Evolutionary conservation across 768 basidiomycete genomes (phyloP), one percentile per base, ranked within the genome.

Genomic region (Austroboletus eburneus): DNA sequence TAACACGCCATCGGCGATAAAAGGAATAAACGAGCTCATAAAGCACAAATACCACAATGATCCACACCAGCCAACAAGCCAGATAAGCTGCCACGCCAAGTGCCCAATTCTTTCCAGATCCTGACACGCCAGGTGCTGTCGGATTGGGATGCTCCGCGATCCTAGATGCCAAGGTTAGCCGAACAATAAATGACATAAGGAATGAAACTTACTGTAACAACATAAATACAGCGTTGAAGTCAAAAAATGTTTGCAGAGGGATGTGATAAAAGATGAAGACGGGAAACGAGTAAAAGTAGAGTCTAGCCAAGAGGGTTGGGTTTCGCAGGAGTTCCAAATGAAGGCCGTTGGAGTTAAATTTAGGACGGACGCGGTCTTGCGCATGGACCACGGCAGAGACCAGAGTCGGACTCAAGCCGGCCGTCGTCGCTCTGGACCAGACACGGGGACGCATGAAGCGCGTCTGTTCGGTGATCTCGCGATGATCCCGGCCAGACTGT

Each of bases 171-270:
- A 24, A 10, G 25, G 33, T 45, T 62, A n/a, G 62, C 52, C 33
- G 48, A 9, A 42, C 55, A 29, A 16, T 36, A 47, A 14, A 29
- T 20, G 32, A 20, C 27, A 35, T 29, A 37, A 42, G 30, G 46
- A 44, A 37, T 32, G 33, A 46, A 13, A 83, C 91, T 71, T 60
- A 92, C 90, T 91, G 81, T 34, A 91, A 62, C 56, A 93, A 64
- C 55, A 91, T 81, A 69, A 82, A 94, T 54, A 85, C 81, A 56
- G 84, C 81, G 64, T 93, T 92, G 65, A 92, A 91, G 61, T 95
- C 92, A 63, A 94, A 83, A 61, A 86, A 93, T 1, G 85, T 81
- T 64, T 92, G 90, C 9, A 88, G 62, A 21, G 81, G 80, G 33
- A 90, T 68, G 59, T 89, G 84, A 17, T 78, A 80, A 62, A 91